Percentiles rank a stretch among this genome's conserved stretches.
Evolutionary conservation across 331 rosid genomes (phyloP).

Genomic region (Pyrus hybrid): DNA sequence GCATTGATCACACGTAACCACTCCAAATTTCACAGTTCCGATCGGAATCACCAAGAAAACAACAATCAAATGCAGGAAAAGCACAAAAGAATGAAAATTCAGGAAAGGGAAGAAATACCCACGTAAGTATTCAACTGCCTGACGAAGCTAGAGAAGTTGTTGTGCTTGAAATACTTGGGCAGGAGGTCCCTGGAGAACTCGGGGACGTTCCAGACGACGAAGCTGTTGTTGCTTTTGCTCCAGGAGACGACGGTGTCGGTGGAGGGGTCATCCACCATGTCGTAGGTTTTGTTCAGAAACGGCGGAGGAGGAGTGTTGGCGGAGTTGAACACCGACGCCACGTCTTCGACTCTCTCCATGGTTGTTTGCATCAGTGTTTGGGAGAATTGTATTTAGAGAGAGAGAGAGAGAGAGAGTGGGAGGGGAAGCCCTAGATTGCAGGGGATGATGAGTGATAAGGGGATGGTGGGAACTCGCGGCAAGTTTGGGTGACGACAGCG

Average conservation of each 20-base stretch:
- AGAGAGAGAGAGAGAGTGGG: not conserved
- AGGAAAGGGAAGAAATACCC: conserved; percentile 1
- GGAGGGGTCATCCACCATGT: conserved; percentile 63
- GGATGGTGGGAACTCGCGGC: not conserved
- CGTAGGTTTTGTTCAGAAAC: conserved; percentile 62
- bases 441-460: not conserved
- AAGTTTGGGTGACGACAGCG: not conserved
- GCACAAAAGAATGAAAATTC: not conserved
- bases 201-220: conserved; percentile 50
- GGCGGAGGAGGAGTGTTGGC: conserved; percentile 20
- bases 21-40: not conserved
- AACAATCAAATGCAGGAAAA: not conserved
- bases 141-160: conserved; percentile 82
- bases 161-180: conserved; percentile 71
- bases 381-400: not conserved
- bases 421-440: not conserved
- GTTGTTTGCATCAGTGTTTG: not conserved
- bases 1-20: not conserved
- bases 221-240: conserved; percentile 44
- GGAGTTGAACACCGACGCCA: conserved; percentile 12
- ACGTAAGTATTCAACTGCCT: conserved; percentile 76
- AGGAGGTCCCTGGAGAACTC: conserved; percentile 45
- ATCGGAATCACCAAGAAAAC: not conserved
- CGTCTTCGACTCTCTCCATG: conserved; percentile 20
- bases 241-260: conserved; percentile 57